Base-by-base conservation (phyloP, 2,329 filamentous ascomycete genomes). In the Macrophomina tecta region DNA sequence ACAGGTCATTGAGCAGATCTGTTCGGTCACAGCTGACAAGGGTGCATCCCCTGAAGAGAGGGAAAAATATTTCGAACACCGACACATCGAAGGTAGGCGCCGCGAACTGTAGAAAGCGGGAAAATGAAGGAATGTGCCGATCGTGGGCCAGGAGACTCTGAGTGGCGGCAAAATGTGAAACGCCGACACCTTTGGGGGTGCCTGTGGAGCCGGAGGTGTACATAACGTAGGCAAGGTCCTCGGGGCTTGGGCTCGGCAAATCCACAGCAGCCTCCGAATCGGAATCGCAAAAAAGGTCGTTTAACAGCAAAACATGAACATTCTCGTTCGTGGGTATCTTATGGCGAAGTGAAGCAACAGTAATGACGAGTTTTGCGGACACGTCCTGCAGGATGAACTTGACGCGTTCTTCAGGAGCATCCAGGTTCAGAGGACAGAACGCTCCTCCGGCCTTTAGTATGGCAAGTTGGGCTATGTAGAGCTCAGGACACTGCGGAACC, bases 1-100 rank as follows among this genome's bases (percentile, higher is more conserved):
- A 88, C 28, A 97, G 85, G 73, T 97, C 89, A 69, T 91, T 87
- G 49, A 97, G 83, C 82, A 97, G 87, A 40, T 86, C 82, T 58
- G 83, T 82, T 34, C 93, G 87, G 66, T 88, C 85, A 70, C 90
- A 92, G 65, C 87, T 86, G 56, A 94, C 87, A 2, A 97, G 81
- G 0, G 92, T 97, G 28, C 82, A 82, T 2, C 91, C 91, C 67
- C 92, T 84, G 69, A 89, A 90, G 16, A 94, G 81, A 0, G 94
- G 91, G 70, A 97, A 97, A 83, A 97, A 97, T 6, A 96, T 94
- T 75, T 97, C 94, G 75, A 97, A 97, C 5, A 97, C 90, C 0
- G 92, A 97, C 7, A 97, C 94, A 77, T 97, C 94, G 75, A 97
- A 97, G 0, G 93, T 97, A 0, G 94, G 92, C 3, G 93, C 90